Base-by-base conservation (phyloP, 164 flowering plant genomes). In the Liquidambar formosana region DNA sequence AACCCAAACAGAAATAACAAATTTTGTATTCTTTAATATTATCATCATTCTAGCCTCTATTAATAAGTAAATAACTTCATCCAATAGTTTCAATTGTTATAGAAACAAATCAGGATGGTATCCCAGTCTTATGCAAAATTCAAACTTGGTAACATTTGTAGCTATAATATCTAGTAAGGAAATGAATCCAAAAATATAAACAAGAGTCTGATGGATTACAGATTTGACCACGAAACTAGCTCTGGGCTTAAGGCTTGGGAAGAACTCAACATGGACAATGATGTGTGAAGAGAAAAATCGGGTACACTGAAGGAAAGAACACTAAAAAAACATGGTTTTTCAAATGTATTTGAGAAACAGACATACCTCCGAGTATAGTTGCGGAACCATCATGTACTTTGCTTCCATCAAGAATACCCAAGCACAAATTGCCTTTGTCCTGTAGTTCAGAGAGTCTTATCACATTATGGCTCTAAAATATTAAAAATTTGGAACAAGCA, bases 341-440 rank as follows among this genome's bases (percentile, higher is more conserved):
- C 43, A 10, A 6, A 18, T 14, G 8, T 57, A 25, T 13, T 4
- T 41, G 33, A 54, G n/a, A 26, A 58, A 64, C 9, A 48, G 56
- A 56, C 67, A 15, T 69, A 89, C 97, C 97, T 85, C 97, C 97
- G 69, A 91, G 85, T 75, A 89, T 77, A 58, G 80, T 72, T 53
- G 82, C 73, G 57, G 90, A 79, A 22, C 86, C 91, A 76, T 83
- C 87, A 67, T 80, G 88, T 16, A 89, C 84, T 10, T 80, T 46
- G 73, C 88, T 87, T 65, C 94, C 96, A 73, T 91, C 90, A 64
- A 91, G 89, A 54, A 89, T 82, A 19, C 94, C 96, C 80, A 91
- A 81, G 75, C 96, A 91, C 21, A 89, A 84, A 69, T 89, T 88
- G 57, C 97, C 94, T 69, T 85, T 80, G 18, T 70, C 74, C 97